These are phyloP conservation scores for Colletotrichum scovillei DNA, from an alignment of 2,329 filamentous ascomycete species.

Conservation along the genomic window DNA sequence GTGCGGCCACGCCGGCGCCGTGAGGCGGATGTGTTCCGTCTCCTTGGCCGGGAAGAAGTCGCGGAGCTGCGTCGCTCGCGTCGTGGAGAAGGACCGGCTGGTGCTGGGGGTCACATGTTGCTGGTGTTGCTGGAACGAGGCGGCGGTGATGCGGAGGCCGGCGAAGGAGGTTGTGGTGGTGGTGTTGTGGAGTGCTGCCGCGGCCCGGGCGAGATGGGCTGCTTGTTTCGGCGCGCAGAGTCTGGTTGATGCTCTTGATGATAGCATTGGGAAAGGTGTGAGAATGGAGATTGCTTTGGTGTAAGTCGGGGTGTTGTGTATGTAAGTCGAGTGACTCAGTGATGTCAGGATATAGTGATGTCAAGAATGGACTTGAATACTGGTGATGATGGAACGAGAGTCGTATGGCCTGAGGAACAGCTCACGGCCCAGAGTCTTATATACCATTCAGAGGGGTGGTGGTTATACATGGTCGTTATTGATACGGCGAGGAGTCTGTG, in stretches of 20 bases:
- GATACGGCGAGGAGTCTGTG: not conserved
- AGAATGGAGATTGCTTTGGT: not conserved
- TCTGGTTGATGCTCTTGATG: conserved; percentile 40
- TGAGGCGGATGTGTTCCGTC: conserved; percentile 70
- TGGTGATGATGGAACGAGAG: not conserved
- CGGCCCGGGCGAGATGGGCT: conserved; percentile 39
- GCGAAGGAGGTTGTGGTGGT: conserved; percentile 25
- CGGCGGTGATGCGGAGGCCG: conserved; percentile 43
- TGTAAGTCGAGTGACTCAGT: not conserved
- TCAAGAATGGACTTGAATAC: not conserved
- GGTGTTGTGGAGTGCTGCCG: conserved; percentile 33
- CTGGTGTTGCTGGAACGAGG: conserved; percentile 39
- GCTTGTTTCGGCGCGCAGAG: conserved; percentile 42
- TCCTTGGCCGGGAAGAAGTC: conserved; percentile 73
- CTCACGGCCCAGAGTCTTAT: conserved; percentile 22
- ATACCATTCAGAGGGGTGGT: conserved; percentile 9
- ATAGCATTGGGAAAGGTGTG: conserved; percentile 40
- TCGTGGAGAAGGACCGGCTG: conserved; percentile 60
- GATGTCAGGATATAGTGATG: not conserved
- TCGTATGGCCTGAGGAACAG: conserved; percentile 18
- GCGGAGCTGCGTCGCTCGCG: conserved; percentile 56
- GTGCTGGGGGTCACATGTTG: conserved; percentile 34
- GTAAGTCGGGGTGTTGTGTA: not conserved
- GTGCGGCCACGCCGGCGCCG: conserved; percentile 76
- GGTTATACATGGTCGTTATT: not conserved